Percentiles rank a stretch among this genome's conserved stretches.
Evolutionary conservation across 139 green algal genomes (phyloP).

Genomic region (Chlamydomonas applanata): DNA sequence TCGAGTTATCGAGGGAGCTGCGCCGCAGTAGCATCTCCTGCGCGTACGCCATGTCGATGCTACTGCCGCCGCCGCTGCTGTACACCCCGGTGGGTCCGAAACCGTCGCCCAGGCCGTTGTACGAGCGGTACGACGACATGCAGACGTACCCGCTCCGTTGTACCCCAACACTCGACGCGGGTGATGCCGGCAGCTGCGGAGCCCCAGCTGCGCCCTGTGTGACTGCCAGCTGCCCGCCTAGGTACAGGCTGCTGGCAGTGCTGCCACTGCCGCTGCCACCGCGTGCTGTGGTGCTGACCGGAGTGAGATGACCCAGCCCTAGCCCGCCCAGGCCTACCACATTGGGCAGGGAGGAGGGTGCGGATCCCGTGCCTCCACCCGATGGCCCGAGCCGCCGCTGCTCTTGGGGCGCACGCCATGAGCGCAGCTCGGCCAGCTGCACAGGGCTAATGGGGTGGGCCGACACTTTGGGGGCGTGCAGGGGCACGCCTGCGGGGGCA

Average conservation of each 20-base stretch:
- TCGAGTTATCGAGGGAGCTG: conserved; percentile 53
- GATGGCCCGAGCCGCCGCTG: not conserved
- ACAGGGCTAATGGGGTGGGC: conserved; percentile 8
- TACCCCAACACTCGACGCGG: no score
- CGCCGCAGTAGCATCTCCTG: conserved; percentile 20
- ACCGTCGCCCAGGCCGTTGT: not conserved
- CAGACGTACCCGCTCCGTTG: not conserved
- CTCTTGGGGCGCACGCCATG: not conserved
- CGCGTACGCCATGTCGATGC: not conserved
- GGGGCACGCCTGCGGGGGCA: not conserved
- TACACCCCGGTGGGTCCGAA: conserved; percentile 15
- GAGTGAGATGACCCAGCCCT: no score
- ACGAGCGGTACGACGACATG: not conserved
- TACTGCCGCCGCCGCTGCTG: conserved; percentile 22
- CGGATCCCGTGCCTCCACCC: not conserved
- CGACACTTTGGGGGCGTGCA: conserved; percentile 1
- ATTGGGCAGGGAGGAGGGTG: no score
- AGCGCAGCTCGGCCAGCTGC: conserved; percentile 10
- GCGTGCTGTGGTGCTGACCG: no score
- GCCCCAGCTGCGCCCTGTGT: not conserved
- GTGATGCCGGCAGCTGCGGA: no score
- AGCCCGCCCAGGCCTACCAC: no score
- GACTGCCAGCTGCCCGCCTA: conserved; percentile 3
- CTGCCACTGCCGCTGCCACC: no score
- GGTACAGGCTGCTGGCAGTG: conserved; percentile 5